Evolutionary conservation across 441 rosid genomes (phyloP).

Genomic region (Gossypium trilobum): DNA sequence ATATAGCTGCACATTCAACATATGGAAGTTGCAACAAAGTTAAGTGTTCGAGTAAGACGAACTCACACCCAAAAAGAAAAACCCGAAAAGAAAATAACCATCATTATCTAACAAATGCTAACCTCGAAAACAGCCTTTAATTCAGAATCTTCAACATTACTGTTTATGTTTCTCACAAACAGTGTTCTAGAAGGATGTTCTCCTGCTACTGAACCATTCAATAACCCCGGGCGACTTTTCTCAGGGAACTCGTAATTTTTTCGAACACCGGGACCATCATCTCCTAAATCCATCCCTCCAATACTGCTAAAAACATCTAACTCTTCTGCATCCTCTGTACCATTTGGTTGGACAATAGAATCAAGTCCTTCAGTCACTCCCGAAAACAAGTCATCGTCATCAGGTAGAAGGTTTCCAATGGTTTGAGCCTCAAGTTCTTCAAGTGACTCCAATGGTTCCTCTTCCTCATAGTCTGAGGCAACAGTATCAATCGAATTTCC

Average conservation of each 20-base stretch:
- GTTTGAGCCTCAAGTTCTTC: conserved; percentile 63
- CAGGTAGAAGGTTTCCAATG: conserved; percentile 63
- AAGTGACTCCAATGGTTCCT: conserved; percentile 43
- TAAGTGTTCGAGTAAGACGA: background rate
- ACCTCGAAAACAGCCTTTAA: conserved; percentile 50
- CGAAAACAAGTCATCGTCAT: conserved; percentile 55
- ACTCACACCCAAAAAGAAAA: background rate
- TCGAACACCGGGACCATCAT: conserved; percentile 27
- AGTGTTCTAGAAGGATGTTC: conserved; percentile 52
- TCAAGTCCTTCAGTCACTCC: conserved; percentile 47
- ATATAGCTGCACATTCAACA: conserved; percentile 33
- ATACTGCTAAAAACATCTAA: conserved; percentile 54
- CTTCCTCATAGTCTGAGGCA: conserved; percentile 41
- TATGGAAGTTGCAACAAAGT: background rate
- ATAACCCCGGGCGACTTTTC: conserved; percentile 27
- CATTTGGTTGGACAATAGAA: conserved; percentile 20
- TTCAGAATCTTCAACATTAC: conserved; percentile 53
- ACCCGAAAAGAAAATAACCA: background rate
- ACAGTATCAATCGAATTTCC: conserved; percentile 39
- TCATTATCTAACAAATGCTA: background rate
- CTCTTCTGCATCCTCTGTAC: conserved; percentile 45
- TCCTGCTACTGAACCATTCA: conserved; percentile 27
- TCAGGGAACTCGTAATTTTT: conserved; percentile 28
- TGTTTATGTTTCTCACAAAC: conserved; percentile 51
- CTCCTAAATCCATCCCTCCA: conserved; percentile 65